These are phyloP conservation scores for Boletus sp. DNA, from an alignment of 768 basidiomycete genomes.

Conservation along the genomic window DNA sequence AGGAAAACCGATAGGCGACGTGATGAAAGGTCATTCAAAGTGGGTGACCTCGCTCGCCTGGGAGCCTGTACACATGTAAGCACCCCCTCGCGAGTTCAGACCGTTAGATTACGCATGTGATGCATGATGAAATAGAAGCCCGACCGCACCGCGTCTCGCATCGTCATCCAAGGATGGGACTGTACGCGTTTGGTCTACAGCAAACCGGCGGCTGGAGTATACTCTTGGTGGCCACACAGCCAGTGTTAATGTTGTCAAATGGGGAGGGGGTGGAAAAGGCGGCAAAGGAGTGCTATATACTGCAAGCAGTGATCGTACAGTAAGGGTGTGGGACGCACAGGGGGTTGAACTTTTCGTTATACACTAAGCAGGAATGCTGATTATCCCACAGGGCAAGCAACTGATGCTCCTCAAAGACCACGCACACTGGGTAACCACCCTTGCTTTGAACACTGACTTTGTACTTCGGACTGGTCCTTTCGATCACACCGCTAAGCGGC, in stretches of 20 bases:
- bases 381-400: constrained; percentile 63
- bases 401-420: constrained; percentile 89
- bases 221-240: constrained; percentile 91
- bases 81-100: constrained; percentile 6
- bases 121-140: constrained; percentile 50
- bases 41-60: constrained; percentile 95
- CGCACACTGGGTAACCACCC: constrained; percentile 98
- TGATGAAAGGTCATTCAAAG: constrained; percentile 89
- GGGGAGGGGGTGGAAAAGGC: constrained; percentile 81
- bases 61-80: constrained; percentile 93
- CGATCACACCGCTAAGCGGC: constrained; percentile 80
- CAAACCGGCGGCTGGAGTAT: constrained; percentile 69
- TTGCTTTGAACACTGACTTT: constrained; percentile 94
- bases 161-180: constrained; percentile 96
- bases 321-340: constrained; percentile 91
- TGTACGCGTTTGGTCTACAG: constrained; percentile 89
- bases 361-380: neutral
- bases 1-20: constrained; percentile 84
- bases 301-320: constrained; percentile 90
- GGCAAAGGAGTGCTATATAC: constrained; percentile 82
- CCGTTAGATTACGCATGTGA: constrained; percentile 1
- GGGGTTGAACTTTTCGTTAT: constrained; percentile 43
- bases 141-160: constrained; percentile 76
- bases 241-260: constrained; percentile 91
- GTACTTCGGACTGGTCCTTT: constrained; percentile 93